Base-by-base conservation (phyloP, 441 rosid species). In the Croton setiger region DNA sequence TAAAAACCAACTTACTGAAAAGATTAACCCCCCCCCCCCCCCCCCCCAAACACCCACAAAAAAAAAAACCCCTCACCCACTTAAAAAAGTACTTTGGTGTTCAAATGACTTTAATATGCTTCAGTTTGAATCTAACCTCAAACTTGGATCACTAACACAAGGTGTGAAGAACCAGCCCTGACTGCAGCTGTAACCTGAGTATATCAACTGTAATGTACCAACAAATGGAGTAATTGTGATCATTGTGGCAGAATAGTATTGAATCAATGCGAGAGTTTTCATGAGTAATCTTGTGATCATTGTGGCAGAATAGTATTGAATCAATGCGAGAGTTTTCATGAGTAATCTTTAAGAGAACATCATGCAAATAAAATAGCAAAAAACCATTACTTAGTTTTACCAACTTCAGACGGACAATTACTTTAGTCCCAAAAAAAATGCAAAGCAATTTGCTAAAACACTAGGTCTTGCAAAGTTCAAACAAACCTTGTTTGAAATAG, bases 141-240 rank as follows among this genome's bases (percentile, higher is more conserved):
- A 84, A 72, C 88, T 73, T 35, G 98, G 97, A 83, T 85, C 86
- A 68, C 85, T 88, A 35, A 73, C 88, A 81, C 96, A 94, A 77
- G 96, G 98, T 3, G 98, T 88, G 75, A 92, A 82, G 72, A 94
- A 94, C 98, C 98, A 92, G 72, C 97, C 97, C 80, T 94, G 98
- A 71, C 85, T 78, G 84, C 98, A 94, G 72, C 81, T 85, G 77
- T 91, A 94, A 74, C 97, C 81, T 14, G 97, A 94, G 82, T 93
- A 93, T 64, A 93, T 91, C 70, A 93, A 71, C 97, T 93, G 87
- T 70, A 63, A 72, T 93, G 87, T 70, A 63, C 70, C 49, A 80
- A 75, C 63, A 75, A 54, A 71, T 15, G 35, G 63, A 74, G 41
- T 65, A 72, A 60, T 69, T 57, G 63, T 41, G 53, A 56, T 43